A percentile compares a stretch with the other conserved stretches of the same genome.
Conservation (phyloP, 164 flowering plant species). For the Chimonanthus praecox region DNA sequence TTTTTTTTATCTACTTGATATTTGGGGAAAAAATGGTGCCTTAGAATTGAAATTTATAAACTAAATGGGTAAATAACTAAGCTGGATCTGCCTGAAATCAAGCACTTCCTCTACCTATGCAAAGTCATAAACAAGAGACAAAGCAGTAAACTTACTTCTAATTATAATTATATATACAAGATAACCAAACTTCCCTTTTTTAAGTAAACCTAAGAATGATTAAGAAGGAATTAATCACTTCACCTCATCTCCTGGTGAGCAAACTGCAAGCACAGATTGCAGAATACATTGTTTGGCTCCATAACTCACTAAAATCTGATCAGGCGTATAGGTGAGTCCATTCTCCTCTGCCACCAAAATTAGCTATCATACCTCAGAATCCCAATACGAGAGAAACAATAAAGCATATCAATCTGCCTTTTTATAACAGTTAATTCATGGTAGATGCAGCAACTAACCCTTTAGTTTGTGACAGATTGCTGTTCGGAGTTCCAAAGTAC, state of each 20-base stretch:
- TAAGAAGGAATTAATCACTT: conserved; percentile 3
- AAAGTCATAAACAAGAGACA: neutral
- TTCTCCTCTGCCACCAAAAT: conserved; percentile 66
- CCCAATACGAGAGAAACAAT: neutral
- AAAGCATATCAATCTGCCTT: neutral
- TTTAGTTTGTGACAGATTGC: conserved; percentile 85
- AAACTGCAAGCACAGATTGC: conserved; percentile 85
- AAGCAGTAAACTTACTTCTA: neutral
- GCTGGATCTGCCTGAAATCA: neutral
- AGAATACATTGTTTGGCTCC: conserved; percentile 87
- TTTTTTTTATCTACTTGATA: neutral
- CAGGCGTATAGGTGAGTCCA: conserved; percentile 75
- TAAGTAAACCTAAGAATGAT: neutral
- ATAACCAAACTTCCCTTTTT: neutral
- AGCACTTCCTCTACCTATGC: neutral
- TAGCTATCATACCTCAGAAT: conserved; percentile 8
- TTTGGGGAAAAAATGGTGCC: neutral
- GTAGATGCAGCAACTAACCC: conserved; percentile 35
- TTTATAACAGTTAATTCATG: neutral
- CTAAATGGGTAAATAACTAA: neutral
- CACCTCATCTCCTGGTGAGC: conserved; percentile 98
- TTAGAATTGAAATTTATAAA: neutral
- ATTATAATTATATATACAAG: neutral
- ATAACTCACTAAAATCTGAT: conserved; percentile 87
- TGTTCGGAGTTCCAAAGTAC: conserved; percentile 68